Evolutionary conservation across 2,329 filamentous ascomycete genomes (phyloP), one percentile per base, ranked within the genome.

Genomic region (Epichloe bromicola): DNA sequence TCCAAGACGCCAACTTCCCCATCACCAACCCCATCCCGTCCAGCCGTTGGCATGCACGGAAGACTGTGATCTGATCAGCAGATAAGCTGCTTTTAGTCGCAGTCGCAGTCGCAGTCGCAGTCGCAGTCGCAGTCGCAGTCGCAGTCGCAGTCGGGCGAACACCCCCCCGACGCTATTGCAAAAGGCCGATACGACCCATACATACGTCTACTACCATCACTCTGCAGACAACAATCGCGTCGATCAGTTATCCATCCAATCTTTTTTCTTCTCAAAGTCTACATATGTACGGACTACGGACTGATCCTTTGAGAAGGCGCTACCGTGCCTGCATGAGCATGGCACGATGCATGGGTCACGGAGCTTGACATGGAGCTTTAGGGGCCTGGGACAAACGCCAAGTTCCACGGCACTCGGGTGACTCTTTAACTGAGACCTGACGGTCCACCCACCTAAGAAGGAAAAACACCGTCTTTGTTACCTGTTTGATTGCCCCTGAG

Each of bases 321-420:
- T 52, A 42, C 46, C 30, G 50, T 52, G 50, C 46, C 46, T 52
- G 50, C 50, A 37, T 46, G 45, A 26, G 45, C 20, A n/a, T 38
- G 15, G 45, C 45, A 26, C 20, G 15, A 34, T 11, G 23, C 45
- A 34, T 47, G 45, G 20, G 14, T 37, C 17, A 37, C 8, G 26
- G 30, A 30, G 30, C 30, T 30, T 30, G 30, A 1, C 26, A 26
- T 30, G 30, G 30, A 30, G 30, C 30, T 30, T 10, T 30, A 1
- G 1, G 3, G 30, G 3, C 17, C 44, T 19, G 12, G 26, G 44
- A n/a, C 44, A 46, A 20, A 46, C 44, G 34, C 15, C 33, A 14
- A 23, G n/a, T 7, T n/a, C 10, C 10, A 37, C 30, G 30, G 30
- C 30, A 30, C 30, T 10, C 30, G 3, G 8, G 3, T 2, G 30